Evolutionary conservation across 1,284 basidiomycete genomes (phyloP), one percentile per base, ranked within the genome.

Genomic region (Anthracocystis setariae): DNA sequence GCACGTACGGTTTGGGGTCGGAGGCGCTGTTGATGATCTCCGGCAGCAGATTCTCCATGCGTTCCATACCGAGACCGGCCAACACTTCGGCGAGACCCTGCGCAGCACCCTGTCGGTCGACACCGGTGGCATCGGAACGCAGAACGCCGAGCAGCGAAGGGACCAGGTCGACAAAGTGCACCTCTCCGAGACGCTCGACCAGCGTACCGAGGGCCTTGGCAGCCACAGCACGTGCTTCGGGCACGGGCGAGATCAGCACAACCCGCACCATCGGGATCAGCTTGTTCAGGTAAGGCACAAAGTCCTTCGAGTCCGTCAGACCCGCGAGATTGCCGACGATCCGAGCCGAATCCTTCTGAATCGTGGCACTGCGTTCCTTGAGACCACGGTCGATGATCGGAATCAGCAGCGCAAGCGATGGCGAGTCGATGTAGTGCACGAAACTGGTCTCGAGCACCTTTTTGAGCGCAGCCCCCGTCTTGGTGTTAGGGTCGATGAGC

Each of bases 391-490:
- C 94, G 60, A 99, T 87, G 79, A 99, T 96, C 2, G 96, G 96
- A 67, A 98, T 89, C 55, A 98, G 90, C 76, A 99, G 85, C 18
- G 96, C 96, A n/a, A 98, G 86, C 3, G 96, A 98, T 0, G 96
- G 96, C 48, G 94, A 92, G 78, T 98, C 96, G 74, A 99, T 95
- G 81, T 97, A 98, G 83, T 99, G 96, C 84, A 94, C 92, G 84
- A 98, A 99, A 8, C 93, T 93, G 9, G 93, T 98, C 84, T 93
- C 93, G 64, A 98, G 86, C 35, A 99, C 86, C 0, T 90, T 87
- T 24, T 90, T 85, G 56, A 98, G 86, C 0, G 95, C 96, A 62
- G 86, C 89, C 9, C 91, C 88, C 7, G 93, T 98, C 85, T 94
- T 97, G 57, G 85, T 84, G 0, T 89, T 89, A 8, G 96, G 96